phyloP scores from a whole-genome alignment of 768 basidiomycete species.

The Pleurotus cornucopiae region DNA sequence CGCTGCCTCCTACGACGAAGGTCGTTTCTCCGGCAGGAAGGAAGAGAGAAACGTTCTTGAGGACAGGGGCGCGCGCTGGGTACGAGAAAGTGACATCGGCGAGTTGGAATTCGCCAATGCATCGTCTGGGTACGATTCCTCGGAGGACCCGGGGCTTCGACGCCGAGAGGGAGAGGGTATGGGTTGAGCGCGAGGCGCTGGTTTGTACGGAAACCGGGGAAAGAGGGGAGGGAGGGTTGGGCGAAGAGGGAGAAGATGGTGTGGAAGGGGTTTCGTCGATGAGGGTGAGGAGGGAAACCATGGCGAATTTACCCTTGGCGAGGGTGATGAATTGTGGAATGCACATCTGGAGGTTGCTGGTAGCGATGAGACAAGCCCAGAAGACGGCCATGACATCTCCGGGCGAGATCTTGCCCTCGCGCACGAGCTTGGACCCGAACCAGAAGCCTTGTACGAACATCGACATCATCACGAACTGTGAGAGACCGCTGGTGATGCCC shows the following conservation, averaged over 20 bases:
- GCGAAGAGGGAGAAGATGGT: slow-evolving; percentile 4
- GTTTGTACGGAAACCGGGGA: slow-evolving; percentile 16
- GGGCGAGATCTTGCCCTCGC: slow-evolving; percentile 59
- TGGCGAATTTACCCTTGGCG: slow-evolving; percentile 79
- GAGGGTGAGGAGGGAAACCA: slow-evolving; percentile 63
- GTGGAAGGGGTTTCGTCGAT: slow-evolving; percentile 33
- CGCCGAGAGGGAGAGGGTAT: slow-evolving; percentile 54
- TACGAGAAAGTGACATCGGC: slow-evolving; percentile 78
- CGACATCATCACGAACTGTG: slow-evolving; percentile 79
- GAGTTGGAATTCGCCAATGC: slow-evolving; percentile 74
- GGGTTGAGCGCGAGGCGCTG: slow-evolving; percentile 39
- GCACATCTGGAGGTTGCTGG: slow-evolving; percentile 81
- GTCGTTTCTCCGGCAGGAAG: slow-evolving; percentile 78
- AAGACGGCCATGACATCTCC: slow-evolving; percentile 95
- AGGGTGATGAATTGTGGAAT: slow-evolving; percentile 78
- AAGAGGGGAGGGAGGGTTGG: slow-evolving; percentile 7
- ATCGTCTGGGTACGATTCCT: slow-evolving; percentile 61
- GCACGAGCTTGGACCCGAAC: slow-evolving; percentile 89
- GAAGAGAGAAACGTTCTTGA: slow-evolving; percentile 62
- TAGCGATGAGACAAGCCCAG: slow-evolving; percentile 93
- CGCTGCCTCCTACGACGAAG: slow-evolving; percentile 88
- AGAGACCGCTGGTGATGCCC: slow-evolving; percentile 64
- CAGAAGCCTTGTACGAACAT: slow-evolving; percentile 98
- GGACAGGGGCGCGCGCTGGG: slow-evolving; percentile 67
- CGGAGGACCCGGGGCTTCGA: slow-evolving; percentile 46